Percentiles rank a stretch among this genome's conserved stretches.
These are phyloP conservation scores for Aspergillus luchuensis DNA, from an alignment of 2,329 filamentous ascomycete species.

Conservation along the genomic window DNA sequence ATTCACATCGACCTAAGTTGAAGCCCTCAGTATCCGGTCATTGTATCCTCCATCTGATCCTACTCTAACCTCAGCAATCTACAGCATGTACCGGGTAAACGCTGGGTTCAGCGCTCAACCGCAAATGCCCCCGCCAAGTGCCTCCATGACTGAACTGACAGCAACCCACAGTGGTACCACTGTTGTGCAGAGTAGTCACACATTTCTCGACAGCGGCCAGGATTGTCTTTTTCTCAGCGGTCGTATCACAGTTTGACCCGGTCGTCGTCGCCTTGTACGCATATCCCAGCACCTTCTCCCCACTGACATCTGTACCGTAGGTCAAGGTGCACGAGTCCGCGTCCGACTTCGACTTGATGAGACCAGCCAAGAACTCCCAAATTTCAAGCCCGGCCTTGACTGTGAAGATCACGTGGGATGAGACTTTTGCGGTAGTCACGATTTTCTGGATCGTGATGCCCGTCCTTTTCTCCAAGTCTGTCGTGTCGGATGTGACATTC, in stretches of 20 bases:
- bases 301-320: not conserved
- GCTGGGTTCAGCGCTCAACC: not conserved
- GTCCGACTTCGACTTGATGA: not conserved
- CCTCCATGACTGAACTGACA: not conserved
- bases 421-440: not conserved
- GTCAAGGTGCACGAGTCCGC: conserved; percentile 1
- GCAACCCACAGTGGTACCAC: not conserved
- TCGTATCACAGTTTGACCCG: conserved; percentile 1
- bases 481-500: not conserved
- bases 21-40: no score
- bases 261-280: conserved; percentile 6
- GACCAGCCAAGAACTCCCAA: not conserved
- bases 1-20: no score
- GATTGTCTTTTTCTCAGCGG: conserved; percentile 6
- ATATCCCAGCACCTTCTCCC: not conserved
- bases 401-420: not conserved
- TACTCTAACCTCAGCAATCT: conserved; percentile 8
- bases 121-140: conserved; percentile 1
- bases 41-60: no score
- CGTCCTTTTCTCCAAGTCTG: not conserved
- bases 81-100: not conserved
- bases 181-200: not conserved
- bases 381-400: not conserved
- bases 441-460: not conserved
- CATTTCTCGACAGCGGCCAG: conserved; percentile 3